phyloP scores from a whole-genome alignment of 495 filamentous ascomycete genomes.

The Pseudomonodictys pantanalensis region DNA sequence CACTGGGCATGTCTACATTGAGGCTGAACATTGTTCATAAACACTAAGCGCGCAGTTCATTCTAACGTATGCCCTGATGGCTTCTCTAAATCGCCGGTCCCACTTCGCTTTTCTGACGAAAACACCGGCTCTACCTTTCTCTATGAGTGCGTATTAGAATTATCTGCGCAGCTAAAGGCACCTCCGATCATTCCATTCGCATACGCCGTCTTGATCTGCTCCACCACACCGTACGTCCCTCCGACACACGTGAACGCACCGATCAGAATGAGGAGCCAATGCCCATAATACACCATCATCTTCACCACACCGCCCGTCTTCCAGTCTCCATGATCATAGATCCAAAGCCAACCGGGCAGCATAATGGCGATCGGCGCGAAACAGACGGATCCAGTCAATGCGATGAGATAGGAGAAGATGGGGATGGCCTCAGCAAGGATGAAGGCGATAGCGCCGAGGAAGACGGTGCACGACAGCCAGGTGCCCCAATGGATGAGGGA shows the following conservation, averaged over 20 bases:
- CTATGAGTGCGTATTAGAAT: too few species aligned
- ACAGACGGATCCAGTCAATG: conserved; percentile 27
- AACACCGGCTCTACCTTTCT: too few species aligned
- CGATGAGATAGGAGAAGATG: conserved; percentile 36
- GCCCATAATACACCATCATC: conserved; percentile 36
- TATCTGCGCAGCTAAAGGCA: conserved; percentile 20
- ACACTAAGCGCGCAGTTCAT: too few species aligned
- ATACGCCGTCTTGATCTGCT: conserved; percentile 17
- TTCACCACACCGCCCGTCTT: conserved; percentile 28
- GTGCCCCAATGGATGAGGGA: conserved; percentile 22
- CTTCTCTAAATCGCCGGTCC: too few species aligned
- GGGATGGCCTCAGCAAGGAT: conserved; percentile 39
- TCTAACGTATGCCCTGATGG: too few species aligned
- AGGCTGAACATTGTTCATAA: too few species aligned
- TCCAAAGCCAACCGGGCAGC: conserved; percentile 20
- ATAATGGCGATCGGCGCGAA: conserved; percentile 17
- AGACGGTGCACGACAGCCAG: conserved; percentile 35
- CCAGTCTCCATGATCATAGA: conserved; percentile 34
- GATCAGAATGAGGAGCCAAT: conserved; percentile 39
- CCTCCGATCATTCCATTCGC: conserved; percentile 19
- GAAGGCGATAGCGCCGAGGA: conserved; percentile 34
- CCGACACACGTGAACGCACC: conserved; percentile 49
- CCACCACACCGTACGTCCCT: conserved; percentile 48
- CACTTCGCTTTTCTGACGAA: too few species aligned
- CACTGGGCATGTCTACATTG: too few species aligned